phyloP scores from a whole-genome alignment of 129 eudicot species.

The Artemisia argyi region DNA sequence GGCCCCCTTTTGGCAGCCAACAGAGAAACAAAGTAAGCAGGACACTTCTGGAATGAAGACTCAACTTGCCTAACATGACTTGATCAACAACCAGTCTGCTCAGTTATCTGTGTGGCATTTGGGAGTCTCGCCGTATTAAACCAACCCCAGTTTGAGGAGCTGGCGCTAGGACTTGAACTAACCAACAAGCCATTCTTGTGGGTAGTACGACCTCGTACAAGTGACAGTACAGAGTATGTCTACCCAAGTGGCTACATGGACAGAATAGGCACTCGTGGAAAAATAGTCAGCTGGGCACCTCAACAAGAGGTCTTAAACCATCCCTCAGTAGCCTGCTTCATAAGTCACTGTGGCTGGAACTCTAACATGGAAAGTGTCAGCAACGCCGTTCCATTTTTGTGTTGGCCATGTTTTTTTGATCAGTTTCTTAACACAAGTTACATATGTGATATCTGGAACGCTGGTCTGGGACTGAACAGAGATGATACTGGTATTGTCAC shows the following conservation, averaged over 20 bases:
- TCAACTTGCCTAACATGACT: constrained; percentile 58
- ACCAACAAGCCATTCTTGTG: constrained; percentile 50
- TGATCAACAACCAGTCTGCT: constrained; percentile 40
- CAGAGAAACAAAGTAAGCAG: constrained; percentile 28
- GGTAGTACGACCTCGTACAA: constrained; percentile 50
- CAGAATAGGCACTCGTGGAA: constrained; percentile 38
- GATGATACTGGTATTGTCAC: constrained; percentile 44
- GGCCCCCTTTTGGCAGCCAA: constrained; percentile 55
- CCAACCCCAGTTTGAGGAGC: constrained; percentile 44
- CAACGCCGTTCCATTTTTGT: constrained; percentile 61
- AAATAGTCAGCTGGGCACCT: constrained; percentile 59
- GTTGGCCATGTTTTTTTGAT: constrained; percentile 76
- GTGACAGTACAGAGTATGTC: neutral
- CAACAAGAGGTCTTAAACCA: constrained; percentile 52
- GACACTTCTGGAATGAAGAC: constrained; percentile 58
- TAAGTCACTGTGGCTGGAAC: constrained; percentile 79
- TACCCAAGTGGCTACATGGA: constrained; percentile 46
- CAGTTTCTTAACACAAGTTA: constrained; percentile 50
- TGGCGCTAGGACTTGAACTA: constrained; percentile 57
- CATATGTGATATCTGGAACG: constrained; percentile 52
- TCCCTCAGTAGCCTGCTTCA: constrained; percentile 59
- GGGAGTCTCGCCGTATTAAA: constrained; percentile 53
- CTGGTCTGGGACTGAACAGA: constrained; percentile 42
- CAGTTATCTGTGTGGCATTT: constrained; percentile 60
- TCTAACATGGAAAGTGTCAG: constrained; percentile 56